Percentiles rank a stretch among this genome's conserved stretches.
These are phyloP conservation scores for Microdochium bolleyi DNA, from an alignment of 2,329 filamentous ascomycete species.

Conservation along the genomic window DNA sequence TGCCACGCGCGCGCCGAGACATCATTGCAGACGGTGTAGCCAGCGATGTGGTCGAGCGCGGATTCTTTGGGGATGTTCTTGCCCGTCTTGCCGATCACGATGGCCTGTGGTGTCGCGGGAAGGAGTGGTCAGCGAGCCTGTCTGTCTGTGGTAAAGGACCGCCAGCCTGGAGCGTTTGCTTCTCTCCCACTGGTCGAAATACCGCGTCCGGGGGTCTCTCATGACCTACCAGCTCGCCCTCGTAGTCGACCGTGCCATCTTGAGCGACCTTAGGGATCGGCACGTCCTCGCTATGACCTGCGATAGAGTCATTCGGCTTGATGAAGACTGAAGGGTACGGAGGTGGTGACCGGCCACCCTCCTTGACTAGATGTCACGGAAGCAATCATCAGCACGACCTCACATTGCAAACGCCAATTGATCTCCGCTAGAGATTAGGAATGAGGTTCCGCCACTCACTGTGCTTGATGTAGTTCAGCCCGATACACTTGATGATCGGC, in stretches of 20 bases:
- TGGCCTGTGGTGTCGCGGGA: slow-evolving; percentile 15
- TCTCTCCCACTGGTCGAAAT: too few relatives aligned
- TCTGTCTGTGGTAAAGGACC: too few relatives aligned
- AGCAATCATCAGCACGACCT: background rate
- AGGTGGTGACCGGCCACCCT: slow-evolving; percentile 40
- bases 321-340: slow-evolving; percentile 42
- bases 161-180: too few relatives aligned
- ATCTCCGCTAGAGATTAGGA: too few relatives aligned
- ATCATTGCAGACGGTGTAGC: slow-evolving; percentile 50
- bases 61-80: slow-evolving; percentile 38
- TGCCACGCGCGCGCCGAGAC: slow-evolving; percentile 43
- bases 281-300: slow-evolving; percentile 25
- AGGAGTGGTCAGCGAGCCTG: too few relatives aligned
- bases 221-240: slow-evolving; percentile 62
- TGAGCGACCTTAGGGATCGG: slow-evolving; percentile 37
- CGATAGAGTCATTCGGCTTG: slow-evolving; percentile 35
- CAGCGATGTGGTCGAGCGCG: slow-evolving; percentile 42
- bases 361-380: slow-evolving; percentile 28
- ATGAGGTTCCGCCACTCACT: too few relatives aligned
- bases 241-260: slow-evolving; percentile 38
- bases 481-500: slow-evolving; percentile 49
- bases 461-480: slow-evolving; percentile 52
- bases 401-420: background rate
- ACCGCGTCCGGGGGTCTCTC: slow-evolving; percentile 70
- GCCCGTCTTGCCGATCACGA: slow-evolving; percentile 36